Base-by-base conservation (phyloP, 2,329 filamentous ascomycete genomes). In the Colletotrichum truncatum region DNA sequence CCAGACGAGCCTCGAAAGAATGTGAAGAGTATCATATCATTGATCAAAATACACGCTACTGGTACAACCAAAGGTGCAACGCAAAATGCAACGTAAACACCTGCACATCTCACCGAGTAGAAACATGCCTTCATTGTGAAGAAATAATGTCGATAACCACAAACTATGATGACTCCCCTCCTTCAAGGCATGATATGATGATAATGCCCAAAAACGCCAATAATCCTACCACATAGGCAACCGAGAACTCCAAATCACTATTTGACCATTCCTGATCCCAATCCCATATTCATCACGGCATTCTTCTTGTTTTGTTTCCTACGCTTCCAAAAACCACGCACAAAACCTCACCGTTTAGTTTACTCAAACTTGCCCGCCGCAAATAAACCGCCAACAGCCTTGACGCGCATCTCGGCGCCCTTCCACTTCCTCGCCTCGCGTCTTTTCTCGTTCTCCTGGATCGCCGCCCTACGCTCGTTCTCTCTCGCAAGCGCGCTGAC, bases 401-500 rank as follows among this genome's bases (percentile, higher is more conserved):
- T 84, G 26, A 84, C 78, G 72, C 89, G 79, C 52, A 78, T 84
- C 77, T 87, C 85, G 1, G 84, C 87, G 1, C 86, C 87, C 73
- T 82, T 84, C 58, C 82, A 81, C 79, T 86, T 87, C 75, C 78
- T 86, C 73, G 83, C 83, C 78, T 89, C 84, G 66, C 88, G 81
- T 72, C 85, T 81, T 73, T 82, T 82, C 78, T 90, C 87, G 49
- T 76, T 84, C 76, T 89, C 85, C 30, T 83, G 80, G 52, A 89
- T 73, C 66, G 81, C 82, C 12, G 85, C 85, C 53, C 81, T 78
- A 56, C 85, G 80, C 74, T 89, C 88, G 55, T 78, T 87, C 76
- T 89, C 87, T 26, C 87, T 78, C 8, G 86, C 86, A 69, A 90
- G 87, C 66, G 84, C 87, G 71, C 87, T 85, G 64, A 91, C 80